These are phyloP conservation scores for Fusarium sterilihyphosum DNA, from an alignment of 2,329 filamentous ascomycete genomes.

Conservation along the genomic window DNA sequence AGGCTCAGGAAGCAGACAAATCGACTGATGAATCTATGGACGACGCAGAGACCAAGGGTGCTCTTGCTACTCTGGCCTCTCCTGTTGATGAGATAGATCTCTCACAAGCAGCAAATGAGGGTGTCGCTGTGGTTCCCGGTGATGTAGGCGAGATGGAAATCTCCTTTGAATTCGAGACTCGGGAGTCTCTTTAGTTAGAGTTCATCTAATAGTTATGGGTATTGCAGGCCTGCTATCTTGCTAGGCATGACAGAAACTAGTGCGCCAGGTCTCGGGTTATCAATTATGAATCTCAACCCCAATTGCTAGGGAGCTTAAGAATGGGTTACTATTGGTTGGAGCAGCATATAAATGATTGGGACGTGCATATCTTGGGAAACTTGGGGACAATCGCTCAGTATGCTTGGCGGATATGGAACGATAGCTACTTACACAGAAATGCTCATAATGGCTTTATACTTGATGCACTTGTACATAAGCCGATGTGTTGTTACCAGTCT, in stretches of 20 bases:
- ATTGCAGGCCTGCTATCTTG: not conserved
- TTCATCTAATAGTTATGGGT: not conserved
- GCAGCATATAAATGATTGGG: not conserved
- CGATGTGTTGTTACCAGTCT: not conserved
- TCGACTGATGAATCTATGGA: not conserved
- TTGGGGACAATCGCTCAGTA: not conserved
- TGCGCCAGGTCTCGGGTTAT: not conserved
- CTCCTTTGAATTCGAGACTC: slow-evolving; percentile 1
- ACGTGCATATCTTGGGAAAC: not conserved
- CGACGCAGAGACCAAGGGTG: not conserved
- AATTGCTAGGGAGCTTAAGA: not conserved
- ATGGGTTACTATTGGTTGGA: not conserved
- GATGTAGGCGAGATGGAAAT: not conserved
- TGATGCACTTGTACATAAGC: not conserved
- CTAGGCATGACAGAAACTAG: not conserved
- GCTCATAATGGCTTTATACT: not conserved
- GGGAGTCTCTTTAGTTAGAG: not conserved
- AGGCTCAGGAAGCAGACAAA: not conserved
- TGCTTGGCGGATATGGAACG: not conserved
- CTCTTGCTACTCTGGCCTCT: not conserved
- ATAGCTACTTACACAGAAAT: not conserved
- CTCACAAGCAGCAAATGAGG: not conserved
- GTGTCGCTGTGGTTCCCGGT: not conserved
- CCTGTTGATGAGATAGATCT: not conserved
- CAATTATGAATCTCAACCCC: not conserved